Evolutionary conservation across 177 flowering plant genomes (phyloP), one percentile per base, ranked within the genome.

Genomic region (Vitis hybrid): DNA sequence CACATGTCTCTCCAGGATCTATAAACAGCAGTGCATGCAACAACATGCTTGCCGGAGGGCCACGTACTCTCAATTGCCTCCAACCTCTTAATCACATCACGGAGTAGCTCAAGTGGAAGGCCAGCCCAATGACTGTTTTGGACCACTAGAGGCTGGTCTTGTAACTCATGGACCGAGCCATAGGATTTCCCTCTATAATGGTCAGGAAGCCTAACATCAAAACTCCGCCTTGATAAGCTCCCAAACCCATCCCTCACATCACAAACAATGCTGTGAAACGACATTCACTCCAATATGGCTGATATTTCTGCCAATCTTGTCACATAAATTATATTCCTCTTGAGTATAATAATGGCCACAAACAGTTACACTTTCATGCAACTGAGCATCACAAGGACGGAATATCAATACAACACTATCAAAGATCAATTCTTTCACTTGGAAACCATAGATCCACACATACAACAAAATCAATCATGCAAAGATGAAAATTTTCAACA

Each of bases 1-100:
- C 99, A 94, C 91, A 91, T 91, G 65, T 86, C 95, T 74, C 99
- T 85, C 98, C 98, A 91, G 51, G 98, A 82, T 71, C 89, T 77
- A 77, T 97, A 94, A 67, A 94, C 98, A 2, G 90, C 87, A 59
- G 93, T 91, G 81, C 98, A 94, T 0, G 98, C 91, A 76, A 94
- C 95, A 52, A 94, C 97, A 79, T 93, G 82, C 74, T 83, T 94
- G 61, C 97, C 85, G 56, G 91, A 81, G 69, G 98, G 98, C 98
- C 98, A 94, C 0, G 87, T 81, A 61, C 85, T 90, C 80, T 93
- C 98, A 83, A 91, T 91, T 40, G 87, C 93, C 79, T 94, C 98
- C 84, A 94, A 78, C 71, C 98, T 84, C 78, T 88, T 91, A 56
- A 94, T 86, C 67, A 94, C 97, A 80, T 94, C 98, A 3, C 93